These are phyloP conservation scores for Arabidopsis thaliana DNA, from an alignment of 345 rosid species.

Conservation along the genomic window TAIR10.1 NC_003070.9:12686001-12686500, in stretches of 20 bases:
- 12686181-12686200: background rate
- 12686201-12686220: background rate
- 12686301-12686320: conserved; percentile 87
- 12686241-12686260: background rate
- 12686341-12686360: conserved; percentile 72
- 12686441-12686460: conserved; percentile 77
- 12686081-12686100: conserved; percentile 79
- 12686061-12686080: conserved; percentile 93
- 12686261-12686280: conserved; percentile 69
- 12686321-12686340: conserved; percentile 89
- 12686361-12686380: conserved; percentile 81
- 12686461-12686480: conserved; percentile 83
- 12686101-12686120: conserved; percentile 98
- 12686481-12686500: conserved; percentile 47
- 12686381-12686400: conserved; percentile 67
- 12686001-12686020: conserved; percentile 88
- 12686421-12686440: conserved; percentile 70
- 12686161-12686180: conserved; percentile 40
- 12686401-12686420: conserved; percentile 71
- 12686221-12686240: background rate
- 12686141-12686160: conserved; percentile 93
- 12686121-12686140: conserved; percentile 96
- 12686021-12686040: conserved; percentile 91
- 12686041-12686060: conserved; percentile 87
- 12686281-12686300: conserved; percentile 88